Base-by-base conservation (phyloP, 2,329 filamentous ascomycete species). In the Trichoderma breve region DNA sequence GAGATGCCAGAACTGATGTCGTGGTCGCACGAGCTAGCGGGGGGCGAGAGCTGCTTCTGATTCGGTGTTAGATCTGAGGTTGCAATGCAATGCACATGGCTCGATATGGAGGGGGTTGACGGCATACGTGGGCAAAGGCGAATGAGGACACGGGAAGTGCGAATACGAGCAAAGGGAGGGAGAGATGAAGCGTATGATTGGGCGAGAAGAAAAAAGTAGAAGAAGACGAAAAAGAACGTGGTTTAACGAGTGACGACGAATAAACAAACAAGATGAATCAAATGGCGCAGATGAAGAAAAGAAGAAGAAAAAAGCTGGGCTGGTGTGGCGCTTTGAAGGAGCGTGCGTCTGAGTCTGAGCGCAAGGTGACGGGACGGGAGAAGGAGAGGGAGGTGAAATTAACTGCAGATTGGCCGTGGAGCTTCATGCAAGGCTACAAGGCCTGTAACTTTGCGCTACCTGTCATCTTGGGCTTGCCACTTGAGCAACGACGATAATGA, bases 1-100 rank as follows among this genome's bases (percentile, higher is more conserved):
- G 89, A 26, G 91, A 92, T 34, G 91, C 92, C 73, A 92, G 84
- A 32, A 87, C 83, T 57, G 87, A 88, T 71, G 78, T 74, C 73
- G 76, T 76, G 69, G 75, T 72, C 51, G 78, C 76, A 75, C 78
- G 78, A 75, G 74, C 72, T 73, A 74, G 74, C 70, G 73, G 74
- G 69, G 78, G 76, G 74, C 77, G 76, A 74, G 74, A 66, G 70
- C 75, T 74, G 74, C 75, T 77, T 21, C 69, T 71, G 69, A 71
- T 57, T 70, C 39, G 57, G 65, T 58, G 66, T 70, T 30, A 64
- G 53, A 60, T 60, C 55, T 60, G 57, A 53, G 47, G 65, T 64
- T 62, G 64, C 58, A 67, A 67, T 43, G 32, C 51, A 62, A 67
- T 30, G 32, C 51, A 28, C 39, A 57, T 70, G 24, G 32, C 28